These are phyloP conservation scores for Agapanthus africanus DNA, from an alignment of 106 monocot genomes.

Conservation along the genomic window DNA sequence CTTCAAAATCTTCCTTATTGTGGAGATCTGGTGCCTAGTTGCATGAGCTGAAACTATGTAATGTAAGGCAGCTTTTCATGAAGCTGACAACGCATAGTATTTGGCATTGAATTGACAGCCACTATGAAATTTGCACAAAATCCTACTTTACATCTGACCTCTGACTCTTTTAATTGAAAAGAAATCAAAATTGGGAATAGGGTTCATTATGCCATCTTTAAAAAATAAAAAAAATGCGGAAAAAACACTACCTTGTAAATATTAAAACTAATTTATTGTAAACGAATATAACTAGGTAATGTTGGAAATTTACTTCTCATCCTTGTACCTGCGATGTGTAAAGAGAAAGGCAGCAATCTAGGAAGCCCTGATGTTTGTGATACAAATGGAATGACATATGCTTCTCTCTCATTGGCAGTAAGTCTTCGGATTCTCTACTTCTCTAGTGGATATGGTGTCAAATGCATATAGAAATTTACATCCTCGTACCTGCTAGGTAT, in stretches of 20 bases:
- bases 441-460: not conserved
- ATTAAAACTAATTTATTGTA: not conserved
- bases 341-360: conserved; percentile 72
- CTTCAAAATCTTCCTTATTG: not conserved
- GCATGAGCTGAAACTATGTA: not conserved
- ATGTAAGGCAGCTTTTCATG: not conserved
- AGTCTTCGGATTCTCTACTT: conserved; percentile 7
- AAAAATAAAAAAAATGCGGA: too few species aligned
- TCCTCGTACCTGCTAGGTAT: not conserved
- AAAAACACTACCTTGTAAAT: not conserved
- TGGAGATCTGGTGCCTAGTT: not conserved
- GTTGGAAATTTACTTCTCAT: conserved; percentile 67
- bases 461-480: not conserved
- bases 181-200: too few species aligned
- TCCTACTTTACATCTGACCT: too few species aligned
- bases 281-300: conserved; percentile 33
- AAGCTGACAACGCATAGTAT: not conserved
- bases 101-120: not conserved
- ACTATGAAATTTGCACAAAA: not conserved
- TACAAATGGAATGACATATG: conserved; percentile 54
- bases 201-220: too few species aligned
- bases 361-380: conserved; percentile 47
- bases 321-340: conserved; percentile 64
- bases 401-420: conserved; percentile 82
- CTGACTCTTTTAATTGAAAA: too few species aligned